phyloP scores from a whole-genome alignment of 352 stramenopile species.

The Phytophthora fragariae region DNA sequence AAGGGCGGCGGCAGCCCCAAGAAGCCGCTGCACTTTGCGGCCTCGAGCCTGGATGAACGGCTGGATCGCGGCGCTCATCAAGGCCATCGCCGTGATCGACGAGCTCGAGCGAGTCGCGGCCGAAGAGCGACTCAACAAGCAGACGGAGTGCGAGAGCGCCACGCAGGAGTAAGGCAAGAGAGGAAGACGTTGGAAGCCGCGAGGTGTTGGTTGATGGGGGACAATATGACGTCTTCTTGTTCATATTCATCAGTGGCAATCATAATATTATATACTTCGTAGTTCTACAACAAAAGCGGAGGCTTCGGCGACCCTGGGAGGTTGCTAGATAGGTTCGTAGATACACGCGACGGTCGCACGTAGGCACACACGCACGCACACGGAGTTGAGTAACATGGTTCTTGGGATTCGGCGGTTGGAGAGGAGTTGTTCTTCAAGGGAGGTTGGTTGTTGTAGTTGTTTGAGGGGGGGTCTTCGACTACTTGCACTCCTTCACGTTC shows the following conservation, averaged over 20 bases:
- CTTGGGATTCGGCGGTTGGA: slow-evolving; percentile 15
- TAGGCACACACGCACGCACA: slow-evolving; percentile 18
- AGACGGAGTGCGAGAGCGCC: too few species aligned
- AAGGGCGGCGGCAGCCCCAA: too few species aligned
- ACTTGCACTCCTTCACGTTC: slow-evolving; percentile 8
- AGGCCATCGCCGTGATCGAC: too few species aligned
- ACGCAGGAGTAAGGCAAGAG: neutral
- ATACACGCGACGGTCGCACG: slow-evolving; percentile 50
- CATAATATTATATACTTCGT: slow-evolving; percentile 54
- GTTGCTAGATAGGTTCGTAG: slow-evolving; percentile 32
- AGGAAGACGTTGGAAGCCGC: too few species aligned
- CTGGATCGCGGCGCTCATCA: too few species aligned
- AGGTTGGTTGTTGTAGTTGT: neutral
- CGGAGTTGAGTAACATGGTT: neutral
- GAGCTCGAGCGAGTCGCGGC: too few species aligned
- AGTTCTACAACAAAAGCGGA: slow-evolving; percentile 59
- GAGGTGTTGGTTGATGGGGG: too few species aligned
- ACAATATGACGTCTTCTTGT: too few species aligned
- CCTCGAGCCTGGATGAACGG: too few species aligned
- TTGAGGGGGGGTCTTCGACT: slow-evolving; percentile 27
- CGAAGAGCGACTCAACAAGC: too few species aligned
- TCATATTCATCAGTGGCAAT: slow-evolving; percentile 28
- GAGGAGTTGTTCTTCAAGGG: slow-evolving; percentile 7
- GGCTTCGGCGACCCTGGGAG: too few species aligned
- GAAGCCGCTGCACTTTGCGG: too few species aligned